These are phyloP conservation scores for Pisolithus marmoratus DNA, from an alignment of 768 basidiomycete genomes.

Conservation along the genomic window DNA sequence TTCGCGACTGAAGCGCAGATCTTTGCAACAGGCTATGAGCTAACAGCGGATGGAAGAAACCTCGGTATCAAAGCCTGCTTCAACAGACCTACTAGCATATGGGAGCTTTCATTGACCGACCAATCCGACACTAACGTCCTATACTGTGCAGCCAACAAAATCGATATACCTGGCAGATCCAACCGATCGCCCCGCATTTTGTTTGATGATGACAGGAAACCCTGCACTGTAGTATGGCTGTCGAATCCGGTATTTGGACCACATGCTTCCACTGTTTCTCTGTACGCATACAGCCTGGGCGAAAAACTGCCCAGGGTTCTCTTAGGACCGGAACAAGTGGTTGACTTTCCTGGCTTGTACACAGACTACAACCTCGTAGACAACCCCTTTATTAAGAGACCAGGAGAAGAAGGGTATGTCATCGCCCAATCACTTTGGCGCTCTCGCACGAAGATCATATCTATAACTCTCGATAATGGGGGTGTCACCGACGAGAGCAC, in stretches of 20 bases:
- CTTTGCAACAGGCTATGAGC: constrained; percentile 59
- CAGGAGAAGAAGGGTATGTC: constrained; percentile 5
- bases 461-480: constrained; percentile 39
- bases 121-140: constrained; percentile 7
- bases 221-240: constrained; percentile 43
- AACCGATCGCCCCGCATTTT: constrained; percentile 57
- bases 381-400: constrained; percentile 34
- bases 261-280: constrained; percentile 49
- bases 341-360: constrained; percentile 61
- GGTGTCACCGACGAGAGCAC: constrained; percentile 29
- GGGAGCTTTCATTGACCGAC: constrained; percentile 36
- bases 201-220: constrained; percentile 13
- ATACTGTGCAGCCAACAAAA: constrained; percentile 25
- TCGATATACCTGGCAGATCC: constrained; percentile 40
- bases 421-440: constrained; percentile 50
- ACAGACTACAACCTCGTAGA: constrained; percentile 41
- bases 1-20: constrained; percentile 42
- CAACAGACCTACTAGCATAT: constrained; percentile 56
- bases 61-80: constrained; percentile 56
- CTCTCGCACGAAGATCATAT: constrained; percentile 45
- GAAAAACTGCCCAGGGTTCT: constrained; percentile 20
- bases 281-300: constrained; percentile 41
- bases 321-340: constrained; percentile 33
- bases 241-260: constrained; percentile 51
- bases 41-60: constrained; percentile 48